Base-by-base conservation (phyloP, 306 rosid genomes). In the Ceratonia siliqua region DNA sequence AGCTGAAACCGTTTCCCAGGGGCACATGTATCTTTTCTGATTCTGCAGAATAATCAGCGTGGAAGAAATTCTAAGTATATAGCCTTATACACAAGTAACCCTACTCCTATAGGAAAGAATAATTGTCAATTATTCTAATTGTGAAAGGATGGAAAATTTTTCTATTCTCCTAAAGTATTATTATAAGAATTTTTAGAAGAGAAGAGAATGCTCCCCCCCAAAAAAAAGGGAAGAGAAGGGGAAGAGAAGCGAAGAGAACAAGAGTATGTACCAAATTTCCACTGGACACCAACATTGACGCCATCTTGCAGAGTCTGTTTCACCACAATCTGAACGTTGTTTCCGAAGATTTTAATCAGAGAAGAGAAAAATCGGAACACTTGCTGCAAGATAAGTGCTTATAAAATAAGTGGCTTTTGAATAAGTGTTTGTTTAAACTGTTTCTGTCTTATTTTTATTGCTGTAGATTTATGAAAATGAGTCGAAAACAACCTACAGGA, bases 1-100 rank as follows among this genome's bases (percentile, higher is more conserved):
- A 70, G 82, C 90, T 81, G 46, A 88, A 72, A 38, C 92, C 96
- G 62, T 84, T 84, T 33, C 92, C 90, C 0, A 87, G 43, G 17
- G 89, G 87, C 64, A 77, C 5, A 35, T 78, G 70, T 5, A 63
- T 59, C 7, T 78, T 78, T 0, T 39, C 49, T 75, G 86, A 86
- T 77, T 45, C 93, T 88, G 76, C 53, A 21, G 8, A n/a, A 8
- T 6, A 12, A 24, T 15, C 21, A 25, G 18, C 5, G 12, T 0
- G 9, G 6, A 39, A 33, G 3, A 35, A 27, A 66, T 27, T 12
- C 27, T 32, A 1, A 33, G 27, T 10, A 58, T 10, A 58, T 18
- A 45, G 1, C 27, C 21, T 28, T 13, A 17, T 62, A 4, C 38
- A 12, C 12, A 45, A 17, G 13, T 41, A 46, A 59, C 70, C 56